These are phyloP conservation scores for Chrysosphaeria jannelii DNA, from an alignment of 2,329 filamentous ascomycete genomes.

Conservation along the genomic window DNA sequence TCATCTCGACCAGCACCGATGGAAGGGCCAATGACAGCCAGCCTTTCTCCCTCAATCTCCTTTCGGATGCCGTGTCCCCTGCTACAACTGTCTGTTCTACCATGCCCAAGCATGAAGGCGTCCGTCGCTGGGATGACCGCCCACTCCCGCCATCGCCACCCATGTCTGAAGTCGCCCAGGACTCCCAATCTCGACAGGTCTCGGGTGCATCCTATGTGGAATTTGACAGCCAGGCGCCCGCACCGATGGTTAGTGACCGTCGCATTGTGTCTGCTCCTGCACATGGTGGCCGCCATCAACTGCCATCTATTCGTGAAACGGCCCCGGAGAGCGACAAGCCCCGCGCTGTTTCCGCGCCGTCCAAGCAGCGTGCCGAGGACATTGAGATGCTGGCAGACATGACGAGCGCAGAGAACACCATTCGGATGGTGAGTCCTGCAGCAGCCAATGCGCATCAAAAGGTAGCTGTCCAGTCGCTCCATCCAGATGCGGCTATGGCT, in stretches of 20 bases:
- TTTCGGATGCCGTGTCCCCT: slow-evolving; percentile 3
- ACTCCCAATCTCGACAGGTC: slow-evolving; percentile 5
- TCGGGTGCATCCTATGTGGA: slow-evolving; percentile 1
- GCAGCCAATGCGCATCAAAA: neutral
- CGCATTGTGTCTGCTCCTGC: slow-evolving; percentile 20
- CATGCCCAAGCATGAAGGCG: neutral
- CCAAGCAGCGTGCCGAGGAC: slow-evolving; percentile 5
- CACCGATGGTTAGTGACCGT: slow-evolving; percentile 9
- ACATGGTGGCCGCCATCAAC: slow-evolving; percentile 9
- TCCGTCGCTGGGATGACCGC: slow-evolving; percentile 13
- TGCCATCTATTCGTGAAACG: slow-evolving; percentile 20
- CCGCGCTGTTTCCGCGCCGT: slow-evolving; percentile 17
- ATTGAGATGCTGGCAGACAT: slow-evolving; percentile 2
- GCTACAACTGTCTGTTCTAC: neutral
- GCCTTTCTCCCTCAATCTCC: slow-evolving; percentile 15
- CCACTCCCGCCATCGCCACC: slow-evolving; percentile 20
- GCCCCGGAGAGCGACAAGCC: slow-evolving; percentile 9
- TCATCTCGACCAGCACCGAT: too few species aligned
- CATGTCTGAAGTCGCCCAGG: slow-evolving; percentile 4
- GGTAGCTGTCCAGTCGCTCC: neutral
- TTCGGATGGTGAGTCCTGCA: slow-evolving; percentile 4
- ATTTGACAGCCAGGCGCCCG: slow-evolving; percentile 1
- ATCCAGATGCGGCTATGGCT: neutral
- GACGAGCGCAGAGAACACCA: slow-evolving; percentile 4
- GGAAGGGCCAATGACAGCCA: too few species aligned